These are phyloP conservation scores for Paramecium sonneborni DNA, from an alignment of 73 alveolate species.

Conservation along the genomic window DNA sequence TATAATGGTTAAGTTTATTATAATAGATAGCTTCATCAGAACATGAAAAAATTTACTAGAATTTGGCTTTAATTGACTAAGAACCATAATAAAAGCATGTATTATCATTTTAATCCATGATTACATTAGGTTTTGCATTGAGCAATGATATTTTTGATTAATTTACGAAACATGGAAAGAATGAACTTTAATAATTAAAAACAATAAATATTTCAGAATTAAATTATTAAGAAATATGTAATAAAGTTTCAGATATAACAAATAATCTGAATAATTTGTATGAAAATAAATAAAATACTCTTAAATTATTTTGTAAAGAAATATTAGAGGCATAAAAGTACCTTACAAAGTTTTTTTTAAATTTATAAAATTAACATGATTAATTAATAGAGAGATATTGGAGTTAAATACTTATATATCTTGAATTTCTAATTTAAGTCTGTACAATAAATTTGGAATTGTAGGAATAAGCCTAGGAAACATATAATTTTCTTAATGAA, in stretches of 20 bases:
- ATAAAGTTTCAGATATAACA: not conserved
- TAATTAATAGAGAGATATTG: constrained; percentile 25
- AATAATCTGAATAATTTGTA: not conserved
- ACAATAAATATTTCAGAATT: not conserved
- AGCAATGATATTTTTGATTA: not conserved
- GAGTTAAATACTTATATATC: not conserved
- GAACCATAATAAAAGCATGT: not conserved
- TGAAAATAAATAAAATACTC: not conserved
- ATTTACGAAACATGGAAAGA: not conserved
- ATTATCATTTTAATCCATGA: not conserved
- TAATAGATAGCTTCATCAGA: not conserved
- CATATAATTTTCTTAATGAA: not conserved
- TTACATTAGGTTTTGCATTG: not conserved
- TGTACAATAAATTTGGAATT: not conserved
- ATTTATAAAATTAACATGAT: not conserved
- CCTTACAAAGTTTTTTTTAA: constrained; percentile 1
- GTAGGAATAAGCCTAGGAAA: not conserved
- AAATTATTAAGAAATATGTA: not conserved
- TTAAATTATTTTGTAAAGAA: constrained; percentile 37
- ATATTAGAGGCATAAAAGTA: not conserved
- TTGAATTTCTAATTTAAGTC: not conserved
- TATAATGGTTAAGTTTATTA: not conserved
- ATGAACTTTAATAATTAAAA: not conserved
- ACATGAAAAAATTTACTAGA: constrained; percentile 12
- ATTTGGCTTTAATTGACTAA: not conserved